Evolutionary conservation across 2,329 filamentous ascomycete genomes (phyloP).

Genomic region (Fusarium sarcochroum): DNA sequence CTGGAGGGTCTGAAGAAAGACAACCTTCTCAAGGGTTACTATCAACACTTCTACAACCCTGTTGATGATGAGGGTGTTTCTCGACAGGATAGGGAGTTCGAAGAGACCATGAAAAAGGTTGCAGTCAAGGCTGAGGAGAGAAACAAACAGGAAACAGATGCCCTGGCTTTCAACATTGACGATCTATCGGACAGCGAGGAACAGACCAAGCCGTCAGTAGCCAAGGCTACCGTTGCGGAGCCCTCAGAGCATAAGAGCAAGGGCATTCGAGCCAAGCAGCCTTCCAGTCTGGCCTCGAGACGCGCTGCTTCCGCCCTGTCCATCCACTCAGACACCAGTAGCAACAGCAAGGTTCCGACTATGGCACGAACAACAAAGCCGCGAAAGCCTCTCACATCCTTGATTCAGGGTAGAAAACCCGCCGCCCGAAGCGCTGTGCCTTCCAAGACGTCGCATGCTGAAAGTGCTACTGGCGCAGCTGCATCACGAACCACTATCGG

Average conservation of each 20-base stretch:
- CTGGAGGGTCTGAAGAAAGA: constrained; percentile 70
- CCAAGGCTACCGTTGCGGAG: constrained; percentile 12
- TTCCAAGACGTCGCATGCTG: constrained; percentile 65
- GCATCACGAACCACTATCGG: constrained; percentile 87
- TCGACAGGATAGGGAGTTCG: constrained; percentile 71
- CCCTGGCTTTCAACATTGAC: constrained; percentile 71
- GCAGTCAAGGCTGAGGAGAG: constrained; percentile 74
- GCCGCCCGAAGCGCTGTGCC: constrained; percentile 57
- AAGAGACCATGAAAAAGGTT: constrained; percentile 65
- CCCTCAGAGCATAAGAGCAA: constrained; percentile 15
- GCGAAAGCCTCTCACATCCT: constrained; percentile 50
- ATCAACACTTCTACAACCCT: constrained; percentile 71
- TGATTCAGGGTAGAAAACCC: constrained; percentile 51
- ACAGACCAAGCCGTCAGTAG: constrained; percentile 10
- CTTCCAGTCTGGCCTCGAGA: constrained; percentile 59
- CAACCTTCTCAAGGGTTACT: constrained; percentile 74
- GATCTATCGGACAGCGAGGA: constrained; percentile 61
- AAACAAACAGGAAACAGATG: constrained; percentile 76
- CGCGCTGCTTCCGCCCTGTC: constrained; percentile 68
- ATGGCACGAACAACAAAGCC: constrained; percentile 30
- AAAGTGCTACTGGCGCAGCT: constrained; percentile 72
- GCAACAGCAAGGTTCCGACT: constrained; percentile 14
- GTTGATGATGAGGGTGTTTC: constrained; percentile 78
- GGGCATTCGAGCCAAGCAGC: constrained; percentile 36
- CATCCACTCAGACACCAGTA: constrained; percentile 51